Percentiles rank a stretch among this genome's conserved stretches.
phyloP scores from a whole-genome alignment of 164 flowering plant genomes.

The Platanus orientalis region DNA sequence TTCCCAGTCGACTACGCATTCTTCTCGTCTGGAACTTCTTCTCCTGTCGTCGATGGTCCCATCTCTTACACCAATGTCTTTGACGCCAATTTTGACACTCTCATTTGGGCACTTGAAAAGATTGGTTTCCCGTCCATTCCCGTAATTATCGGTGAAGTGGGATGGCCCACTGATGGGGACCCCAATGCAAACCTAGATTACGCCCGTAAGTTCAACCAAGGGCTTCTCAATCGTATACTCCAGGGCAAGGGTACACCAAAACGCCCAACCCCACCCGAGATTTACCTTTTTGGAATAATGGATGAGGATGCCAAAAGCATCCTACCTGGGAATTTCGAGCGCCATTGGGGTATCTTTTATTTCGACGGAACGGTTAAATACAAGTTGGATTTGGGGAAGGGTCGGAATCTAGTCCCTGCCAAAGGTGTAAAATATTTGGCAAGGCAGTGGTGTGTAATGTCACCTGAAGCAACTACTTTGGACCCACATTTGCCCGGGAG shows the following conservation, averaged over 20 bases:
- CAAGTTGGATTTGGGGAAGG: conserved; percentile 36
- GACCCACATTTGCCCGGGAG: conserved; percentile 44
- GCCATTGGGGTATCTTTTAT: conserved; percentile 90
- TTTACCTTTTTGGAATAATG: conserved; percentile 61
- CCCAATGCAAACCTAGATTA: conserved; percentile 43
- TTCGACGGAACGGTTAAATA: conserved; percentile 77
- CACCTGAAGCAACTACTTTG: conserved; percentile 43
- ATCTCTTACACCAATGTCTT: conserved; percentile 78
- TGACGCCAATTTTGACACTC: conserved; percentile 90
- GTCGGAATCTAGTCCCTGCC: conserved; percentile 43
- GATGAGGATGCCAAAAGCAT: conserved; percentile 86
- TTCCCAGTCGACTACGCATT: conserved; percentile 90
- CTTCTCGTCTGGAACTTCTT: conserved; percentile 40
- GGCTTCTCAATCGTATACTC: conserved; percentile 44
- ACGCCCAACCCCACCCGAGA: conserved; percentile 48
- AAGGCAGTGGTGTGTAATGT: conserved; percentile 78
- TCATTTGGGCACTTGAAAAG: conserved; percentile 74
- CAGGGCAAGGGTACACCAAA: conserved; percentile 71
- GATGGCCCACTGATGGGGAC: conserved; percentile 94
- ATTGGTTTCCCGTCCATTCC: conserved; percentile 59
- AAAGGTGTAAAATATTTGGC: conserved; percentile 65
- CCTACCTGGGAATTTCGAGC: conserved; percentile 77
- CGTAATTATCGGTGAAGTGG: conserved; percentile 77
- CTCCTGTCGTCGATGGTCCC: conserved; percentile 68
- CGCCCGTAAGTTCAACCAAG: conserved; percentile 79